Conservation (phyloP, 192 early-diverging fungal species). For the Phlyctochytrium planicorne region DNA sequence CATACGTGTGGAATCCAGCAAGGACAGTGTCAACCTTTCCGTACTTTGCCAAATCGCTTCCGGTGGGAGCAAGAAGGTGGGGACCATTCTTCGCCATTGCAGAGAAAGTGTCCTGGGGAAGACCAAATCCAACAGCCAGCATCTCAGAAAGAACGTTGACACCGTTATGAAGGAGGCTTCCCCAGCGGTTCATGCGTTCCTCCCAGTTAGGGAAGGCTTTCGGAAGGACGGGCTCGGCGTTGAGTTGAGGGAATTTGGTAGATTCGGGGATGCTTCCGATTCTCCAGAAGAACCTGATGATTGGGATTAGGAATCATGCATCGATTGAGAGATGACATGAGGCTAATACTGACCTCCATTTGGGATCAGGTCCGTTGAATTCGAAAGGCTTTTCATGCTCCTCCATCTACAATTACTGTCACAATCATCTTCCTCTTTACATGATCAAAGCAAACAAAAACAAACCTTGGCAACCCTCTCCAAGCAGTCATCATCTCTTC, state of each 20-base stretch:
- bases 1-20: conserved; percentile 56
- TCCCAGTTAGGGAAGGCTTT: conserved; percentile 69
- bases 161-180: conserved; percentile 54
- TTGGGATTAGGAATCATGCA: neutral
- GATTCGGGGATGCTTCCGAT: conserved; percentile 54
- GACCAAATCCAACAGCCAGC: conserved; percentile 63
- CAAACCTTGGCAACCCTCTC: conserved; percentile 52
- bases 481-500: conserved; percentile 56
- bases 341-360: conserved; percentile 59
- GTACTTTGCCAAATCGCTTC: conserved; percentile 62
- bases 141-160: conserved; percentile 57
- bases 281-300: conserved; percentile 51
- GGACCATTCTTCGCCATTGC: conserved; percentile 60
- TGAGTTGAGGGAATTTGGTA: conserved; percentile 61
- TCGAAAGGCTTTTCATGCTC: conserved; percentile 55
- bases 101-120: conserved; percentile 56
- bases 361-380: conserved; percentile 60
- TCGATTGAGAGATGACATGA: neutral
- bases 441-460: conserved; percentile 5
- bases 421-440: neutral
- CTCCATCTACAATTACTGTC: too few species aligned
- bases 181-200: conserved; percentile 64
- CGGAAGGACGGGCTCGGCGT: conserved; percentile 64
- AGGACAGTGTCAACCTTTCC: conserved; percentile 60
- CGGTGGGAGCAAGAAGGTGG: conserved; percentile 71